Base-by-base conservation (phyloP, 805 yeast genomes). In the Saturnispora bothae region DNA sequence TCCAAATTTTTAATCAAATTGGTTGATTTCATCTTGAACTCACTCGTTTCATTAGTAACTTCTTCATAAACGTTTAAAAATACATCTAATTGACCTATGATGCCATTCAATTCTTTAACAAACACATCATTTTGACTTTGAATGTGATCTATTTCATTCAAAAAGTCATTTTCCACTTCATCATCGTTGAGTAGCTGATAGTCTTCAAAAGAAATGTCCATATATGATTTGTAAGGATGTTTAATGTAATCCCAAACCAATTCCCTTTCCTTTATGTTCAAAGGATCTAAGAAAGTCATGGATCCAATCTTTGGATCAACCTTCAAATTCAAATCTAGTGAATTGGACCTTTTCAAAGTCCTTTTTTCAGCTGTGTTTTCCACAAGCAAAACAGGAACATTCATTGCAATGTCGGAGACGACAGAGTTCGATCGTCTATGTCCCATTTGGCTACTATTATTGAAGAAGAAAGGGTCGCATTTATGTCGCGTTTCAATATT, bases 401-500 rank as follows among this genome's bases (percentile, higher is more conserved):
- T 71, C 31, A 66, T 55, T 0, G 85, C 85, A 33, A 78, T 76
- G 22, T 63, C 57, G 36, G 74, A 74, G 1, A 78, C 84, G 43
- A 77, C 69, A 2, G 86, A 78, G 42, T 71, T 68, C 39, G 78
- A 66, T 50, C 85, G 63, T 6, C 66, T n/a, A n/a, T n/a, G n/a
- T n/a, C n/a, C n/a, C n/a, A n/a, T n/a, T n/a, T n/a, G n/a, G n/a
- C n/a, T n/a, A n/a, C n/a, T n/a, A n/a, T n/a, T n/a, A n/a, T n/a
- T n/a, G n/a, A n/a, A n/a, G n/a, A n/a, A n/a, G n/a, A n/a, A n/a
- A n/a, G n/a, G n/a, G n/a, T n/a, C n/a, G n/a, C n/a, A n/a, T n/a
- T n/a, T n/a, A n/a, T n/a, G n/a, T n/a, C n/a, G n/a, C n/a, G n/a
- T n/a, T n/a, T n/a, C n/a, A n/a, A n/a, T n/a, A n/a, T n/a, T n/a